phyloP scores from a whole-genome alignment of 2,329 filamentous ascomycete species.

The Elsinoe perseae region DNA sequence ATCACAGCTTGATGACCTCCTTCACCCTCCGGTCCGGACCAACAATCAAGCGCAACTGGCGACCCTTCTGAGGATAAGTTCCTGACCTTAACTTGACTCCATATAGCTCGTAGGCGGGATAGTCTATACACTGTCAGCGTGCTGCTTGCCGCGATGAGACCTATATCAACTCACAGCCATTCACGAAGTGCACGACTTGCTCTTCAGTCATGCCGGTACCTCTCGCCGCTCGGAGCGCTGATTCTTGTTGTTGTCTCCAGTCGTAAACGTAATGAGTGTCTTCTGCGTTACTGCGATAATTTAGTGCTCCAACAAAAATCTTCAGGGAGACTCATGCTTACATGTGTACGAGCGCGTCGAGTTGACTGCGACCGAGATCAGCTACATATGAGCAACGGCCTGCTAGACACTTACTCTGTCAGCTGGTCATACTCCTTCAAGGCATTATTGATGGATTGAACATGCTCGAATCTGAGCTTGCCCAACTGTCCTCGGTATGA shows the following conservation, averaged over 20 bases:
- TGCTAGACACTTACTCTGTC: constrained; percentile 39
- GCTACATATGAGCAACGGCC: not conserved
- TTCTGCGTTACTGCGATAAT: constrained; percentile 53
- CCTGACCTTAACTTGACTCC: constrained; percentile 43
- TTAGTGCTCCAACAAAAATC: constrained; percentile 5
- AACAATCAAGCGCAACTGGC: constrained; percentile 45
- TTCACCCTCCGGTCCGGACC: constrained; percentile 39
- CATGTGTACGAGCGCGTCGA: constrained; percentile 60
- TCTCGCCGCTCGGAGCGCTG: constrained; percentile 55
- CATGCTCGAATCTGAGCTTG: constrained; percentile 47
- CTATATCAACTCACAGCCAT: constrained; percentile 45
- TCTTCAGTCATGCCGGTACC: constrained; percentile 77
- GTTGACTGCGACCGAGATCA: constrained; percentile 34
- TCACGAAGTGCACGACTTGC: constrained; percentile 67
- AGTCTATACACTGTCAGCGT: constrained; percentile 26
- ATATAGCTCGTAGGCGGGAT: constrained; percentile 52
- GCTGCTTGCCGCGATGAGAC: not conserved
- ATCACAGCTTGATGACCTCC: constrained; percentile 5
- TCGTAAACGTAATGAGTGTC: constrained; percentile 69
- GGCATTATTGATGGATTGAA: constrained; percentile 52
- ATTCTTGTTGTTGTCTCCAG: constrained; percentile 78
- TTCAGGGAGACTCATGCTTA: constrained; percentile 32
- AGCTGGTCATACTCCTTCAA: constrained; percentile 52
- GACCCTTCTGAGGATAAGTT: constrained; percentile 38
- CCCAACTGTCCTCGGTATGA: constrained; percentile 45